phyloP scores from a whole-genome alignment of 2,329 filamentous ascomycete species.

The Penicillium decumbens region DNA sequence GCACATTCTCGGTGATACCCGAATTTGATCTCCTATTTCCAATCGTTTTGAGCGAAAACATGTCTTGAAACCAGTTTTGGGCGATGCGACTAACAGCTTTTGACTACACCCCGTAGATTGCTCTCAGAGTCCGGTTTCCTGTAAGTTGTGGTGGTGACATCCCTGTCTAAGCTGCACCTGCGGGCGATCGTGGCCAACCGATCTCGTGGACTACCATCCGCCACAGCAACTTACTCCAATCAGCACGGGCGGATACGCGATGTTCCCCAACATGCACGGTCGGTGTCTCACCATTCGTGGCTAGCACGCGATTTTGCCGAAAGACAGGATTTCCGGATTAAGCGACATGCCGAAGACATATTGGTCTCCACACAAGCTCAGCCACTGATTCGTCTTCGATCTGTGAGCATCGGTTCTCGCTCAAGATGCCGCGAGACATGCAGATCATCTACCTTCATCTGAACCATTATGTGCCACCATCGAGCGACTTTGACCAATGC shows the following conservation, averaged over 20 bases:
- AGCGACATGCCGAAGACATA: slow-evolving; percentile 12
- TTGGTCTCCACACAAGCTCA: slow-evolving; percentile 7
- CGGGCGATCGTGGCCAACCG: slow-evolving; percentile 15
- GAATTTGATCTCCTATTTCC: slow-evolving; percentile 23
- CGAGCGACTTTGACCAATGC: not conserved
- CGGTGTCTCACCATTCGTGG: slow-evolving; percentile 8
- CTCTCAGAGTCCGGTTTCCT: slow-evolving; percentile 48
- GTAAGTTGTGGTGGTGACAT: slow-evolving; percentile 28
- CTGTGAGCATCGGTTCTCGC: not conserved
- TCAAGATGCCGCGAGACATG: not conserved
- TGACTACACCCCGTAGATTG: slow-evolving; percentile 38
- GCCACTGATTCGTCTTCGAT: not conserved
- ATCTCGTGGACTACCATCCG: slow-evolving; percentile 8
- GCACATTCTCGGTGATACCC: slow-evolving; percentile 30
- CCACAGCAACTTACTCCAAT: slow-evolving; percentile 14
- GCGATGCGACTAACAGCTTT: slow-evolving; percentile 32
- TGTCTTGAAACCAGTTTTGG: slow-evolving; percentile 16
- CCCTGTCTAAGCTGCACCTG: slow-evolving; percentile 21
- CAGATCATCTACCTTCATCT: not conserved
- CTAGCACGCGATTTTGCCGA: slow-evolving; percentile 1
- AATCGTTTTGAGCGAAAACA: slow-evolving; percentile 8
- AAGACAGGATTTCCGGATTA: slow-evolving; percentile 1
- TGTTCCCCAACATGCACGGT: not conserved
- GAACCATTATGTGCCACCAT: not conserved
- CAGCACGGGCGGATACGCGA: slow-evolving; percentile 5